Conservation (phyloP, 2,329 filamentous ascomycete species). For the Calonectria hongkongensis region DNA sequence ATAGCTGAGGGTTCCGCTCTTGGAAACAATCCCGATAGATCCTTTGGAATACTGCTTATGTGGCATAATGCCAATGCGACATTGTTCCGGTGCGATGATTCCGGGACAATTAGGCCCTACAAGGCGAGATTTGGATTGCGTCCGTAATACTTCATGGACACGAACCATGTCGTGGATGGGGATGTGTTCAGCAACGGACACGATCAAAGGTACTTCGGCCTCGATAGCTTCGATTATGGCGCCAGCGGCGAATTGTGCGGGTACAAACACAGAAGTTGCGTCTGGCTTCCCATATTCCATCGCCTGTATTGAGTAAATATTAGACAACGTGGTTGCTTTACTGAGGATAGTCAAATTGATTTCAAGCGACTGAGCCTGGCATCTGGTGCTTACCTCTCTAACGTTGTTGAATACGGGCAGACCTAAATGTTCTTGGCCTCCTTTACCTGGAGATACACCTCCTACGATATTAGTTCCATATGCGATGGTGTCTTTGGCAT, state of each 20-base stretch:
- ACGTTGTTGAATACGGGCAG: constrained; percentile 62
- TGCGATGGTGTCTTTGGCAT: constrained; percentile 62
- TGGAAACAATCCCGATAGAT: constrained; percentile 84
- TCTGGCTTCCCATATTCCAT: constrained; percentile 69
- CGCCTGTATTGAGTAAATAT: constrained; percentile 50
- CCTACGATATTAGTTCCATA: constrained; percentile 63
- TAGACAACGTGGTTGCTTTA: no score
- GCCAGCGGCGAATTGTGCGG: constrained; percentile 77
- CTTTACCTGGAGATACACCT: constrained; percentile 62
- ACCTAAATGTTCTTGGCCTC: constrained; percentile 57
- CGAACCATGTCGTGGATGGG: constrained; percentile 86
- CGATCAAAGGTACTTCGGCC: constrained; percentile 85
- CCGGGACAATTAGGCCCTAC: constrained; percentile 88
- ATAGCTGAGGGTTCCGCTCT: constrained; percentile 87
- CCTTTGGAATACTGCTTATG: constrained; percentile 70
- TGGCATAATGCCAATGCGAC: constrained; percentile 67
- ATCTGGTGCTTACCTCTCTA: constrained; percentile 50
- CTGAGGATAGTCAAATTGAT: background rate
- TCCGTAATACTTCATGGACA: constrained; percentile 80
- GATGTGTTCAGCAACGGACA: constrained; percentile 87
- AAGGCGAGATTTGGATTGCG: constrained; percentile 82
- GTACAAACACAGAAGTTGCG: constrained; percentile 84
- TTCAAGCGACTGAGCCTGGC: background rate
- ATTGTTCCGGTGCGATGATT: constrained; percentile 84
- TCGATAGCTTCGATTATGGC: constrained; percentile 86